phyloP scores from a whole-genome alignment of 768 basidiomycete species.

The Tubosaeta sp. region DNA sequence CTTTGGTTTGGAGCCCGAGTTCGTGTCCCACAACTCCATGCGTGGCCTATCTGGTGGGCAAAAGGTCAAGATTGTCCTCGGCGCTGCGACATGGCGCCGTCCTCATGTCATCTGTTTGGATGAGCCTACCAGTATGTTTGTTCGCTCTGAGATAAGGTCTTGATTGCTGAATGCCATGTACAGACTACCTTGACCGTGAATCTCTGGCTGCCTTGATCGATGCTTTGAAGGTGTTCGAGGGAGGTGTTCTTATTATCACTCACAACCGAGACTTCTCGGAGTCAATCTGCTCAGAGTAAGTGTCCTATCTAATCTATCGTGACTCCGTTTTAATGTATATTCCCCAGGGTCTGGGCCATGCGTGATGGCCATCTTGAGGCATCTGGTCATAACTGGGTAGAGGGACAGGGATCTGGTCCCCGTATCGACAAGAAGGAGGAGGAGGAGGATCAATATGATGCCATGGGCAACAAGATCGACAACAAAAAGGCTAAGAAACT shows the following conservation, averaged over 20 bases:
- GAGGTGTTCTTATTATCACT: slow-evolving; percentile 96
- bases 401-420: slow-evolving; percentile 93
- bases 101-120: slow-evolving; percentile 97
- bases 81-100: slow-evolving; percentile 98
- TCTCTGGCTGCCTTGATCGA: slow-evolving; percentile 98
- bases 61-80: slow-evolving; percentile 99
- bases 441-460: slow-evolving; percentile 90
- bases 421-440: slow-evolving; percentile 94
- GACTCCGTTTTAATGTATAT: neutral
- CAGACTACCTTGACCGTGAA: slow-evolving; percentile 99
- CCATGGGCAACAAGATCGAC: slow-evolving; percentile 97
- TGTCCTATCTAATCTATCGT: neutral
- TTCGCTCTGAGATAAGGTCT: neutral
- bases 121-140: slow-evolving; percentile 81
- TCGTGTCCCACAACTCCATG: slow-evolving; percentile 99
- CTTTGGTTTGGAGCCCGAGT: slow-evolving; percentile 98
- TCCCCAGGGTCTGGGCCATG: slow-evolving; percentile 90
- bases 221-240: slow-evolving; percentile 96
- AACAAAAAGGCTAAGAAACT: slow-evolving; percentile 83
- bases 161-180: slow-evolving; percentile 22
- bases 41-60: slow-evolving; percentile 97
- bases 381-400: slow-evolving; percentile 99
- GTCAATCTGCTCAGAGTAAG: slow-evolving; percentile 84
- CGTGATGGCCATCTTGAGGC: slow-evolving; percentile 93
- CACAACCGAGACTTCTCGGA: slow-evolving; percentile 99